phyloP scores from a whole-genome alignment of 441 rosid species.

The Euphorbia celastroides region DNA sequence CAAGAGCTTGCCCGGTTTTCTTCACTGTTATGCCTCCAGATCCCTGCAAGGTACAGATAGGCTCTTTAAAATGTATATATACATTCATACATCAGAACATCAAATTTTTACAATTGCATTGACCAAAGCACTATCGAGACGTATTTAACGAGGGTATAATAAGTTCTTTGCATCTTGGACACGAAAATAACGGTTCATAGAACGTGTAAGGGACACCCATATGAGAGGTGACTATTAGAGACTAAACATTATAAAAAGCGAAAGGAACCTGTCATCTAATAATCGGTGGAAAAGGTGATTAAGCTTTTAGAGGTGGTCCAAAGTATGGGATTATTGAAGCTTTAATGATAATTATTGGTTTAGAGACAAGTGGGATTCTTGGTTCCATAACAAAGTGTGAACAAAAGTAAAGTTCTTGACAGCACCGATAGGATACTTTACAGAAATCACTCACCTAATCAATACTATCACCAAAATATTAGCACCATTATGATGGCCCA shows the following conservation, averaged over 20 bases:
- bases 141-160: too few species aligned
- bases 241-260: slow-evolving; percentile 8
- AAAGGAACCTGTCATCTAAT: slow-evolving; percentile 10
- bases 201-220: slow-evolving; percentile 4
- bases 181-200: slow-evolving; percentile 1
- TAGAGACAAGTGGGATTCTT: neutral
- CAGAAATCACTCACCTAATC: neutral
- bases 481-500: slow-evolving; percentile 4
- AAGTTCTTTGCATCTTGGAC: slow-evolving; percentile 3
- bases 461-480: slow-evolving; percentile 1
- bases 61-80: too few species aligned
- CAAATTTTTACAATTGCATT: neutral
- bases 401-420: slow-evolving; percentile 1
- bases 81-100: neutral
- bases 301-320: neutral
- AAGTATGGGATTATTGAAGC: neutral
- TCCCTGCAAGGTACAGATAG: too few species aligned
- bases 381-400: slow-evolving; percentile 8
- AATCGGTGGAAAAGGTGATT: neutral
- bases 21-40: slow-evolving; percentile 76
- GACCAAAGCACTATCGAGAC: neutral
- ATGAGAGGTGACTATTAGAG: neutral
- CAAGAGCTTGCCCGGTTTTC: slow-evolving; percentile 63
- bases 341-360: slow-evolving; percentile 4
- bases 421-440: slow-evolving; percentile 8